Base-by-base conservation (phyloP, 2,329 filamentous ascomycete species). In the Fusarium oxysporum region DNA sequence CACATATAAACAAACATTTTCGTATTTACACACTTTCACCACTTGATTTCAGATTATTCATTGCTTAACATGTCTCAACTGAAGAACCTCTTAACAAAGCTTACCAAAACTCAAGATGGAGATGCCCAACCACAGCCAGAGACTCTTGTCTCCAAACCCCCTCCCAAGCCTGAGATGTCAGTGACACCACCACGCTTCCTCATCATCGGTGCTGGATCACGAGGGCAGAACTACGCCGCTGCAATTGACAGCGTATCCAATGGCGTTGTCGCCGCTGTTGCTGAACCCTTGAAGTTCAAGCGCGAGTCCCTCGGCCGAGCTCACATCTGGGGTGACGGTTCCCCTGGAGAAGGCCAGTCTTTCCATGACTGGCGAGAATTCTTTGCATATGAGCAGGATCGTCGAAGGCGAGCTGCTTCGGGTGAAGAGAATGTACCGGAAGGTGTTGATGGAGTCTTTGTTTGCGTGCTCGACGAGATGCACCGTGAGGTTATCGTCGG, bases 401-500 rank as follows among this genome's bases (percentile, higher is more conserved):
- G 94, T 33, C 88, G 94, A 16, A 82, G 84, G 40, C 85, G 87
- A 17, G 85, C 82, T 55, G 79, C 83, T 6, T 84, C 84, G 2
- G 88, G 88, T 21, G 85, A 88, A 59, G 63, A 73, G 8, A 79
- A 77, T 5, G 85, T 87, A 5, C 84, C 82, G 5, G 82, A 81
- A 10, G 90, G 90, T 4, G 86, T 93, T 5, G 91, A 92, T 68
- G 92, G 87, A 11, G 87, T 82, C 37, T 90, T 90, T 72, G 84
- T 90, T 23, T 90, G 88, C 80, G 94, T 97, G 5, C 86, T 96
- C 14, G 96, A 99, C 81, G 93, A 97, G 82, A 92, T 93, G 84
- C 96, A 99, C 81, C 91, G 91, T 55, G 92, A 95, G 62, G 94
- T 96, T 53, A 88, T 97, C 28, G 87, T 92, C 47, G 92, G 90